Conservation (phyloP, 1,139 yeast species). For the Lodderomyces theae region DNA sequence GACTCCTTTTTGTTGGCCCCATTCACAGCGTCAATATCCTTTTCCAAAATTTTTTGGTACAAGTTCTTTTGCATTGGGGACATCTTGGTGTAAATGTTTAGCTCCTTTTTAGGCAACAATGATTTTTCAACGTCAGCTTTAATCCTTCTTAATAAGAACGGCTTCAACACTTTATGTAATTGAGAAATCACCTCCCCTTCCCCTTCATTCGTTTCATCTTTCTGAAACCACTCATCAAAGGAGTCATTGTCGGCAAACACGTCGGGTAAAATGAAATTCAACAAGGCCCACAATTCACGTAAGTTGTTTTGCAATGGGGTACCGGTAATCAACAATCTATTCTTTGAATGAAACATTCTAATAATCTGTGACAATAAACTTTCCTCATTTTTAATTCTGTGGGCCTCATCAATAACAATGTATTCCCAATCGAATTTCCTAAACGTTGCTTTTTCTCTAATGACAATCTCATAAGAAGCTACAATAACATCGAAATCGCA, state of each 20-base stretch:
- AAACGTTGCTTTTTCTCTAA: conserved; percentile 64
- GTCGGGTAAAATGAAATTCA: conserved; percentile 74
- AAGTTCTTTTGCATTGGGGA: conserved; percentile 73
- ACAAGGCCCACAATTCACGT: conserved; percentile 77
- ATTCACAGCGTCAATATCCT: conserved; percentile 80
- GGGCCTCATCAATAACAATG: conserved; percentile 78
- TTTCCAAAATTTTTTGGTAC: conserved; percentile 73
- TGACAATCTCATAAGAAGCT: conserved; percentile 75
- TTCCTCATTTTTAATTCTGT: conserved; percentile 76
- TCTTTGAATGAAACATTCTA: conserved; percentile 66
- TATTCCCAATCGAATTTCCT: conserved; percentile 71
- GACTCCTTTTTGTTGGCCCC: conserved; percentile 75
- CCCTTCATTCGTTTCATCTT: conserved; percentile 25
- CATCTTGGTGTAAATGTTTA: conserved; percentile 72
- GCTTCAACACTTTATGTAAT: conserved; percentile 81
- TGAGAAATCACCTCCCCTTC: conserved; percentile 69
- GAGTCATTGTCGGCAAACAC: conserved; percentile 72
- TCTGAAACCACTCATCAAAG: conserved; percentile 70
- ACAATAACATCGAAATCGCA: conserved; percentile 73
- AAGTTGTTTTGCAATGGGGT: conserved; percentile 78
- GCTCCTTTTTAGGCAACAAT: conserved; percentile 68
- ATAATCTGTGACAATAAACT: conserved; percentile 72
- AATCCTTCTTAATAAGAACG: conserved; percentile 70
- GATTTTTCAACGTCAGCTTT: conserved; percentile 80
- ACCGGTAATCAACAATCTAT: conserved; percentile 72